Evolutionary conservation across 2,329 filamentous ascomycete species (phyloP), one percentile per base, ranked within the genome.

Genomic region (Myrmaecium sp.): DNA sequence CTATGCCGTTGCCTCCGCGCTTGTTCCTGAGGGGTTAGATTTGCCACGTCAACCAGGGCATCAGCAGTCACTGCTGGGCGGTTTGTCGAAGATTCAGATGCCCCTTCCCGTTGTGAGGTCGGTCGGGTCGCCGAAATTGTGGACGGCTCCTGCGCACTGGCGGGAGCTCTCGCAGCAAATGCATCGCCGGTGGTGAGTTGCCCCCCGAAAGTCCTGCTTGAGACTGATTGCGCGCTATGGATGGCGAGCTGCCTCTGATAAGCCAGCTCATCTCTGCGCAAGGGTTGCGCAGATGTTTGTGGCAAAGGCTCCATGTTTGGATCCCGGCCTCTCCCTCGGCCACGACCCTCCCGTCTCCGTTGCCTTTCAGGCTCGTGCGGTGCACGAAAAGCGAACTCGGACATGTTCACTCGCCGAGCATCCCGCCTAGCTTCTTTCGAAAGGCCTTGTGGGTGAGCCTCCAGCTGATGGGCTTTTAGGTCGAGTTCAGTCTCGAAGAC

Each of bases 401-500:
- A 80, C 36, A 98, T 74, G 46, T 95, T 80, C 5, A 98, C 84
- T 14, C 76, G 57, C 26, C 84, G 68, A 4, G 82, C 80, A 47
- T 94, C 86, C 41, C 82, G 66, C 30, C 83, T 64, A 2, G 77
- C 73, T 38, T 86, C 78, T 43, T 92, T 94, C 6, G 82, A 81
- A 14, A 91, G 50, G 0, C 74, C 69, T 38, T 74, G 71, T 0
- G 74, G 81, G 46, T 98, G 89, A 28, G 74, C 69, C 39, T 78
- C 75, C 6, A 98, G 55, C 47, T 92, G 81, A 53, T 98, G 89
- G 3, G 78, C 89, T 49, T 95, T 92, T 24, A 98, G 57, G 43
- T 98, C 89, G 62, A 98, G 74, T 43, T 94, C 81, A 0, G 83
- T 84, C 29, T 82, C 81, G 40, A 98, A 98, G 1, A 95, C 89